phyloP scores from a whole-genome alignment of 495 filamentous ascomycete genomes.

The Talaromyces wortmannii region DNA sequence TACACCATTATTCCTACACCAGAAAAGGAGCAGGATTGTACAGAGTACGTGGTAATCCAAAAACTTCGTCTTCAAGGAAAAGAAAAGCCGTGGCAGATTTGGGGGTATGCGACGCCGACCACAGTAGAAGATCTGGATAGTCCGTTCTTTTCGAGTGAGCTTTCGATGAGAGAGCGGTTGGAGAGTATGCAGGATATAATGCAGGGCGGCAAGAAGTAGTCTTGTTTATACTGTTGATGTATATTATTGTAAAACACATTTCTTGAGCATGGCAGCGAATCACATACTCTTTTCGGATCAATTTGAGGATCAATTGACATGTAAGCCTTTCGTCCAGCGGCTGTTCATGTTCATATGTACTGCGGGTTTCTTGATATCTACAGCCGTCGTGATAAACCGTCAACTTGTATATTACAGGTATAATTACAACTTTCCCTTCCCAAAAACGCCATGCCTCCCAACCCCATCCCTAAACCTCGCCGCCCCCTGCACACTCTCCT shows the following conservation, averaged over 20 bases:
- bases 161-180: slow-evolving; percentile 25
- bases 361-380: too few relatives aligned
- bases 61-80: slow-evolving; percentile 46
- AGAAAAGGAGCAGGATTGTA: slow-evolving; percentile 53
- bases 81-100: slow-evolving; percentile 63
- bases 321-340: too few relatives aligned
- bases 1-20: slow-evolving; percentile 4
- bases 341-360: too few relatives aligned
- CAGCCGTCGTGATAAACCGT: too few relatives aligned
- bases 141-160: slow-evolving; percentile 25
- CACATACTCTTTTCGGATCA: too few relatives aligned
- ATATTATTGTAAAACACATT: neutral
- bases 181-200: slow-evolving; percentile 23
- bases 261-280: too few relatives aligned
- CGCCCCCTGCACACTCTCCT: slow-evolving; percentile 34
- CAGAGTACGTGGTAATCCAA: slow-evolving; percentile 78
- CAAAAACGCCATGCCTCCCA: slow-evolving; percentile 37
- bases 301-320: too few relatives aligned
- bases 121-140: slow-evolving; percentile 38
- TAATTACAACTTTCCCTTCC: neutral
- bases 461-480: slow-evolving; percentile 30
- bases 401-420: too few relatives aligned
- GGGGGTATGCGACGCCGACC: slow-evolving; percentile 62
- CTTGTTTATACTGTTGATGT: neutral
- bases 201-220: neutral